These are phyloP conservation scores for Royoungia palumana DNA, from an alignment of 768 basidiomycete genomes.

Conservation along the genomic window DNA sequence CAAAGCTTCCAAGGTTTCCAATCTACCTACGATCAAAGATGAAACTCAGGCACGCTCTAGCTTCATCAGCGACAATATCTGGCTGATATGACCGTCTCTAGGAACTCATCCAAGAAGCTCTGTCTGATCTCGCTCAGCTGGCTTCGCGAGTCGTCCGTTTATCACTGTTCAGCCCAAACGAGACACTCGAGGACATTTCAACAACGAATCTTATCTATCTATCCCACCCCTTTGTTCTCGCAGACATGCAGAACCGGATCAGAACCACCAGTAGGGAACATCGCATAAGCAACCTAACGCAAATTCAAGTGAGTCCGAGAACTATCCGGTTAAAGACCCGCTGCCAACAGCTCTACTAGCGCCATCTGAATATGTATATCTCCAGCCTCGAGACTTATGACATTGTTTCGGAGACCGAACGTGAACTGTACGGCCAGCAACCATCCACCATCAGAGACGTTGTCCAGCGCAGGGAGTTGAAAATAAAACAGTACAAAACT, in stretches of 20 bases:
- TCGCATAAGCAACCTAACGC: slow-evolving; percentile 52
- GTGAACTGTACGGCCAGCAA: slow-evolving; percentile 49
- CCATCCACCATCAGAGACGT: slow-evolving; percentile 56
- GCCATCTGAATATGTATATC: slow-evolving; percentile 45
- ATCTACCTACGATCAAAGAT: slow-evolving; percentile 40
- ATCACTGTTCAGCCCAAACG: slow-evolving; percentile 80
- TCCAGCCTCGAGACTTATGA: slow-evolving; percentile 59
- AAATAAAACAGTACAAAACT: slow-evolving; percentile 86
- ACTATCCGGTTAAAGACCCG: slow-evolving; percentile 1
- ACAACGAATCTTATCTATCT: slow-evolving; percentile 76
- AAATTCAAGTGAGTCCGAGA: slow-evolving; percentile 52
- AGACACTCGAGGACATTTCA: slow-evolving; percentile 76
- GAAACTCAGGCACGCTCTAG: slow-evolving; percentile 42
- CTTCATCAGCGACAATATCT: background rate
- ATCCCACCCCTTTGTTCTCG: slow-evolving; percentile 62
- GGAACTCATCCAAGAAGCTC: slow-evolving; percentile 55
- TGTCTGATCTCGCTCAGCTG: slow-evolving; percentile 54
- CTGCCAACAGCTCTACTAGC: slow-evolving; percentile 35
- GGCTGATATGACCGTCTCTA: slow-evolving; percentile 29
- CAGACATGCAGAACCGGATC: slow-evolving; percentile 62
- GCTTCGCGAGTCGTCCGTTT: slow-evolving; percentile 54
- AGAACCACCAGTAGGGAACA: slow-evolving; percentile 54
- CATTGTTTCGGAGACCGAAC: slow-evolving; percentile 61
- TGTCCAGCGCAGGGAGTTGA: slow-evolving; percentile 72
- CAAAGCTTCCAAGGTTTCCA: slow-evolving; percentile 36